Evolutionary conservation across 768 basidiomycete genomes (phyloP).

Genomic region (Mycena albidolilacea): DNA sequence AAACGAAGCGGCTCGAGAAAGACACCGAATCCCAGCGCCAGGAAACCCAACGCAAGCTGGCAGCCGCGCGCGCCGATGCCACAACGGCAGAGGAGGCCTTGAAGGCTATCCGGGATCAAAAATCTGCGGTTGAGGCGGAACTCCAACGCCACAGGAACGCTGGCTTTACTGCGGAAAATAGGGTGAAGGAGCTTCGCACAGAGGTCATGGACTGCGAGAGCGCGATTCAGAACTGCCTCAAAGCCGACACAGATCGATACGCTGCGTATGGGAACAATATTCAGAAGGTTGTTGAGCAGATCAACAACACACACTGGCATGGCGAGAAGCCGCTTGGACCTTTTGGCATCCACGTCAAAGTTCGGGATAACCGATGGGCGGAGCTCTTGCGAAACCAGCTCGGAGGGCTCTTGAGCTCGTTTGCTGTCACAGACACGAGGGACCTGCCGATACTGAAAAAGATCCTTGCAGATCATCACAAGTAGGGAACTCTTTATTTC

Average conservation of each 20-base stretch:
- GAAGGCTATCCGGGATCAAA: constrained; percentile 42
- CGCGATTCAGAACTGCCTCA: constrained; percentile 65
- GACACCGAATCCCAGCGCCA: constrained; percentile 77
- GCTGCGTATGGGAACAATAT: constrained; percentile 76
- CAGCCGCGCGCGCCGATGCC: constrained; percentile 59
- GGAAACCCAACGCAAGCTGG: constrained; percentile 66
- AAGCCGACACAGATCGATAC: constrained; percentile 70
- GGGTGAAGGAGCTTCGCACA: constrained; percentile 50
- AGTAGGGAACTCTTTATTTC: constrained; percentile 61
- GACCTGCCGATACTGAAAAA: constrained; percentile 73
- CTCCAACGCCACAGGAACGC: constrained; percentile 50
- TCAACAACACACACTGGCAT: constrained; percentile 69
- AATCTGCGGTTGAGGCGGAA: constrained; percentile 48
- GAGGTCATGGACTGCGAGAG: constrained; percentile 63
- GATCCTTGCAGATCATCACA: constrained; percentile 71
- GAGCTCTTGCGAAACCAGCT: constrained; percentile 76
- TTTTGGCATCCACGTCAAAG: constrained; percentile 82
- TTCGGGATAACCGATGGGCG: constrained; percentile 79
- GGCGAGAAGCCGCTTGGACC: constrained; percentile 84
- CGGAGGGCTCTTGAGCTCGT: constrained; percentile 71
- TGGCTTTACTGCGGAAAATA: constrained; percentile 55
- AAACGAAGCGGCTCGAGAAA: constrained; percentile 66
- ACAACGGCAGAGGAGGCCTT: constrained; percentile 53
- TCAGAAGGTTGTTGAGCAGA: constrained; percentile 67
- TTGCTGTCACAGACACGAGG: constrained; percentile 78